These are phyloP conservation scores for Hypoxylon sp. DNA, from an alignment of 2,329 filamentous ascomycete genomes.

Conservation along the genomic window DNA sequence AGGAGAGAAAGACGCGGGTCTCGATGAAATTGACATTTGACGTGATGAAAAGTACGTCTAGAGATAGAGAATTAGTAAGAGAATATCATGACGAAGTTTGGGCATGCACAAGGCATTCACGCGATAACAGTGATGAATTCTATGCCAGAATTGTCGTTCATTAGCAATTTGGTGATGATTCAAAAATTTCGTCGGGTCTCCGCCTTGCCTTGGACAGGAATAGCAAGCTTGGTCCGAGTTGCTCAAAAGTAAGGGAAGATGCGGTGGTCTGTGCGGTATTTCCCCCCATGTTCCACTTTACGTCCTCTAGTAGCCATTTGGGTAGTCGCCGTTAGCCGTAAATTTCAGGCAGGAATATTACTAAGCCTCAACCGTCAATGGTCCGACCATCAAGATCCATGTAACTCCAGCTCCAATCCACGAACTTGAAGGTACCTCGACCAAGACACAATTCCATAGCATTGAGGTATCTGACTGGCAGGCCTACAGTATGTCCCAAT, in stretches of 20 bases:
- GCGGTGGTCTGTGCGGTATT: constrained; percentile 29
- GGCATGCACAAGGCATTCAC: constrained; percentile 68
- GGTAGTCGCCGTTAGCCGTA: neutral
- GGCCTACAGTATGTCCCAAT: constrained; percentile 56
- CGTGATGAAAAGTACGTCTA: constrained; percentile 69
- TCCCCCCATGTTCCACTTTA: constrained; percentile 25
- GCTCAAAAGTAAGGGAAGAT: constrained; percentile 17
- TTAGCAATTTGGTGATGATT: constrained; percentile 63
- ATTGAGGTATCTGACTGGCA: constrained; percentile 53
- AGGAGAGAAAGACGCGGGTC: constrained; percentile 66
- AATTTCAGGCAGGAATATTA: constrained; percentile 22
- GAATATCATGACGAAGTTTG: constrained; percentile 66
- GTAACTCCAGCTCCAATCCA: constrained; percentile 24
- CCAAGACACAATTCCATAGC: constrained; percentile 51
- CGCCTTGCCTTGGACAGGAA: constrained; percentile 45
- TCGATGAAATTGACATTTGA: constrained; percentile 73
- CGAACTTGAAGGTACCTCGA: constrained; percentile 35
- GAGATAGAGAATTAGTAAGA: constrained; percentile 60
- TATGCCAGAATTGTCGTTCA: constrained; percentile 60
- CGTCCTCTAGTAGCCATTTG: constrained; percentile 10
- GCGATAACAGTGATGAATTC: constrained; percentile 63
- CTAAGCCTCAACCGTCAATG: constrained; percentile 47
- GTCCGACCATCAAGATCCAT: constrained; percentile 42
- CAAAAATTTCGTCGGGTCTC: constrained; percentile 55
- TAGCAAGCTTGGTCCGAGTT: constrained; percentile 42